Base-by-base conservation (phyloP, 2,329 filamentous ascomycete species). In the Botrytis medusae region DNA sequence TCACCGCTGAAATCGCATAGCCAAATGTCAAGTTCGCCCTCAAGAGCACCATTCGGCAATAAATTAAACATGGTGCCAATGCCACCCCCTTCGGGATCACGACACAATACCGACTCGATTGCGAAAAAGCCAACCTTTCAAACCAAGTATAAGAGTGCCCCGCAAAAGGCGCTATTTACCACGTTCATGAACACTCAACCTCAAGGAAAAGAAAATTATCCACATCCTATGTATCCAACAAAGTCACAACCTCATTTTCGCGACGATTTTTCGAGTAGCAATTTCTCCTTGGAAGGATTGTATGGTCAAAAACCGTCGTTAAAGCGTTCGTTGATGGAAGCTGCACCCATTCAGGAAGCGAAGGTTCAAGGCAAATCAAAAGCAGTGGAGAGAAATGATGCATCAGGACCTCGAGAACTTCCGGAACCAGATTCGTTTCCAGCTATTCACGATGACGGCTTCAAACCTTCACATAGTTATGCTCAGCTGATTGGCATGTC, bases 401-500 rank as follows among this genome's bases (percentile, higher is more conserved):
- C 60, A 7, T 46, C 72, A 57, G 76, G 78, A 40, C 69, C 72
- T 81, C 64, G 80, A 73, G 82, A 86, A 37, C 71, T 81, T 16
- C 80, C 80, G 16, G 74, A 75, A 37, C 79, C 79, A 29, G 77
- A 80, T 48, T 91, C 94, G n/a, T 96, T 97, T 84, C 93, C 94
- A 8, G 82, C 86, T 8, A 89, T 98, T 46, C 85, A 91, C 73
- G 96, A 98, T 80, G 94, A 98, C 81, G 95, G 95, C 78, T 86
- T 87, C 72, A 98, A 99, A 82, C 96, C 96, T 9, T 88, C 90
- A 8, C 94, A 95, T 83, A 98, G 95, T 84, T 99, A 99, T 81
- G 95, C 96, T 32, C 93, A 92, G 78, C 87, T 99, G 78, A 98
- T 98, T 77, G 96, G 93, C 81, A 98, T 98, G 95, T 94, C 96